A percentile compares a stretch with the other conserved stretches of the same genome.
Conservation (phyloP, 352 stramenopile genomes). For the Phytophthora constricta region DNA sequence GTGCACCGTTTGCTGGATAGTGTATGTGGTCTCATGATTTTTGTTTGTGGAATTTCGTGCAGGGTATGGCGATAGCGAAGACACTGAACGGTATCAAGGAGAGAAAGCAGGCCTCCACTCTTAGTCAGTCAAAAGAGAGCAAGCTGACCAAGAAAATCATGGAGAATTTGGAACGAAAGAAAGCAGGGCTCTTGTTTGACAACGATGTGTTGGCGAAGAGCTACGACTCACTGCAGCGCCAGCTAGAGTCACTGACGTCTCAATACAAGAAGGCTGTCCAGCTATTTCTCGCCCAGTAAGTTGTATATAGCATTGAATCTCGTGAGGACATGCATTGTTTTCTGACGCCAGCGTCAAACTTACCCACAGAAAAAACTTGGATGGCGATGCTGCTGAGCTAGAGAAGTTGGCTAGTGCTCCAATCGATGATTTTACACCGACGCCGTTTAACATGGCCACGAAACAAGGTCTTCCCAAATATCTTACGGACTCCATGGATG, state of each 20-base stretch:
- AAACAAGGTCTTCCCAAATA: constrained; percentile 63
- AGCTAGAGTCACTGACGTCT: constrained; percentile 65
- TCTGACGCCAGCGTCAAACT: no score
- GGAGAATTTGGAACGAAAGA: constrained; percentile 67
- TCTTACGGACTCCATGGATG: constrained; percentile 58
- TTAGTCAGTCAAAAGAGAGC: constrained; percentile 57
- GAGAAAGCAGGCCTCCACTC: constrained; percentile 38
- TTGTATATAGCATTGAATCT: not conserved
- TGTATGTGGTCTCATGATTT: constrained; percentile 15
- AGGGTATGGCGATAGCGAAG: constrained; percentile 57
- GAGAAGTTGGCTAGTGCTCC: constrained; percentile 55
- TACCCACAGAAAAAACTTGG: constrained; percentile 46
- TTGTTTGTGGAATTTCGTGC: constrained; percentile 2
- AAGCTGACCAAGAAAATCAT: constrained; percentile 70
- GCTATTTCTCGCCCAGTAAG: constrained; percentile 77
- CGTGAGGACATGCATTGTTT: not conserved
- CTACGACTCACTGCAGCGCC: constrained; percentile 62
- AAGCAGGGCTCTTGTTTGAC: constrained; percentile 65
- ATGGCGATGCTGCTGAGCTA: constrained; percentile 54
- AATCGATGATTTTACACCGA: constrained; percentile 72
- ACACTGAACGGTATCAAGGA: constrained; percentile 51
- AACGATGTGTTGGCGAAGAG: constrained; percentile 67
- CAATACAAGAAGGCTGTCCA: constrained; percentile 80
- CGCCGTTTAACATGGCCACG: constrained; percentile 67
- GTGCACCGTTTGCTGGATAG: no score